These are phyloP conservation scores for Ogataea pignaliae DNA, from an alignment of 805 yeast genomes.

Conservation along the genomic window DNA sequence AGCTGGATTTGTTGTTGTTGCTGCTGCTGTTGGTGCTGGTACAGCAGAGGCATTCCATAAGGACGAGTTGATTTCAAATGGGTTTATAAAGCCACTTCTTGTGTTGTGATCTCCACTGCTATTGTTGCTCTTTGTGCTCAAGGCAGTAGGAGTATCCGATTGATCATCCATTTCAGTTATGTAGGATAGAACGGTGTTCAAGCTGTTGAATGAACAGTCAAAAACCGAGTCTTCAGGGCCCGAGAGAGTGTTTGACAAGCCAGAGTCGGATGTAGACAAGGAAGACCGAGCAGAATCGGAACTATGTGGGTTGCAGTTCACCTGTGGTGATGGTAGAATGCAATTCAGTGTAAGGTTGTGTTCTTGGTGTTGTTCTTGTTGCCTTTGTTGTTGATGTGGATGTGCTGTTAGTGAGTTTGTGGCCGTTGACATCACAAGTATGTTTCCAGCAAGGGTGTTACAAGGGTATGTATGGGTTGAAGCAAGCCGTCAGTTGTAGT, in stretches of 20 bases:
- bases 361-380: not conserved
- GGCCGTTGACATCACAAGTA: not conserved
- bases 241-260: constrained; percentile 13
- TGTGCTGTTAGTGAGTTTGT: not conserved
- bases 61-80: constrained; percentile 23
- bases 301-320: too few relatives aligned
- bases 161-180: constrained; percentile 18
- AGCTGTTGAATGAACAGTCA: constrained; percentile 11
- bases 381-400: not conserved
- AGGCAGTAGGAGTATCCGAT: constrained; percentile 6
- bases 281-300: constrained; percentile 19
- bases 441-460: not conserved
- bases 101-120: constrained; percentile 1
- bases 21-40: not conserved
- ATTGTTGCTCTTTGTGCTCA: not conserved
- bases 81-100: constrained; percentile 14
- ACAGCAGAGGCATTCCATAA: constrained; percentile 13
- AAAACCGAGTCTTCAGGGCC: constrained; percentile 8
- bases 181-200: constrained; percentile 13
- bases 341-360: not conserved
- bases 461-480: not conserved
- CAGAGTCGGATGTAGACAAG: constrained; percentile 14
- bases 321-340: too few relatives aligned
- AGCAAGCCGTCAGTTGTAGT: not conserved
- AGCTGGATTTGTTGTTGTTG: not conserved